These are phyloP conservation scores for Zanthoxylum bungeanum DNA, from an alignment of 345 rosid species.

Conservation along the genomic window DNA sequence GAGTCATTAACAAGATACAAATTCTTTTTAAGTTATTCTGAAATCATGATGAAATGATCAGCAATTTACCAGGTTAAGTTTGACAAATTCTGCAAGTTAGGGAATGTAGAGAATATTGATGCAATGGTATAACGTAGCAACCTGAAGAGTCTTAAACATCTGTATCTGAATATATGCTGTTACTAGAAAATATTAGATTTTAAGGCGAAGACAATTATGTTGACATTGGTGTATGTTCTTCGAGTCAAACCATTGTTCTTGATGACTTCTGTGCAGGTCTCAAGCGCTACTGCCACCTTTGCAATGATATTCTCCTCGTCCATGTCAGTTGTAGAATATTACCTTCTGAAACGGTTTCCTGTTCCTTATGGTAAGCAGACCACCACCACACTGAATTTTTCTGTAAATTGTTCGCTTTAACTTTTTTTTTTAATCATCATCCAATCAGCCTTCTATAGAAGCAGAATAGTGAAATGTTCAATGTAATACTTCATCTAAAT, in stretches of 20 bases:
- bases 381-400: not conserved
- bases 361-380: constrained; percentile 40
- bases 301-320: constrained; percentile 59
- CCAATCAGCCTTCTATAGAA: not conserved
- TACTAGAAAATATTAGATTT: not conserved
- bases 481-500: not conserved
- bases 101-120: not conserved
- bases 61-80: not conserved
- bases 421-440: not conserved
- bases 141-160: not conserved
- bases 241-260: constrained; percentile 6
- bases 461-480: no score
- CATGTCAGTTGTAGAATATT: constrained; percentile 58
- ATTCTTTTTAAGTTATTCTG: no score
- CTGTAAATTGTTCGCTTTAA: not conserved
- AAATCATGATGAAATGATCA: no score
- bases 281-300: constrained; percentile 61
- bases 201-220: not conserved
- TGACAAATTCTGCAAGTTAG: no score
- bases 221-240: not conserved
- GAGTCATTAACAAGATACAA: no score
- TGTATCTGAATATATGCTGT: not conserved
- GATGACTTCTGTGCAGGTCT: constrained; percentile 31
- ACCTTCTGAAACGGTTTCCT: constrained; percentile 55
- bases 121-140: no score